Percentiles rank a stretch among this genome's conserved stretches.
Evolutionary conservation across 2,329 filamentous ascomycete species (phyloP).

Genomic region (Cercospora sp.): DNA sequence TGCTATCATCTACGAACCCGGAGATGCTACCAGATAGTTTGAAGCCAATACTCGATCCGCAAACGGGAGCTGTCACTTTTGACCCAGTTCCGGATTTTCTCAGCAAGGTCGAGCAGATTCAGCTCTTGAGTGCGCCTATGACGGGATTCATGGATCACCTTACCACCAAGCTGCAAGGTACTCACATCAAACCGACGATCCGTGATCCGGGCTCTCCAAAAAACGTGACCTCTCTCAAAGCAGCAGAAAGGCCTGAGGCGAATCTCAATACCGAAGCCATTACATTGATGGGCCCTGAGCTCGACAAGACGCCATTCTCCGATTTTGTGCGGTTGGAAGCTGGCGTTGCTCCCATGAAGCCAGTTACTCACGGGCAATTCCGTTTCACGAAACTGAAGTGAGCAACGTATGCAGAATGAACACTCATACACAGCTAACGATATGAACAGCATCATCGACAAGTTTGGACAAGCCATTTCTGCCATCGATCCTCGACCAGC

Average conservation of each 20-base stretch:
- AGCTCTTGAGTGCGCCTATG: neutral
- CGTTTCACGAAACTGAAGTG: constrained; percentile 45
- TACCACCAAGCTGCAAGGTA: constrained; percentile 5
- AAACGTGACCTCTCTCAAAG: neutral
- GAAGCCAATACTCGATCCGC: neutral
- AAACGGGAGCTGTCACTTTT: neutral
- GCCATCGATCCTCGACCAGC: neutral
- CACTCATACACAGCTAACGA: neutral
- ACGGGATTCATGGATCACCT: neutral
- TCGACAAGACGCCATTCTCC: constrained; percentile 7
- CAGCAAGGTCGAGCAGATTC: neutral
- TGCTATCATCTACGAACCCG: neutral
- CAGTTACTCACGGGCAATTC: constrained; percentile 53
- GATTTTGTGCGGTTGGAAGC: constrained; percentile 1
- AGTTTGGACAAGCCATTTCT: neutral
- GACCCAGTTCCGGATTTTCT: neutral
- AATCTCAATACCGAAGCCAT: constrained; percentile 2
- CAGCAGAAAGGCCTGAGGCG: neutral
- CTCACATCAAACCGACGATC: constrained; percentile 12
- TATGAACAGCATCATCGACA: neutral
- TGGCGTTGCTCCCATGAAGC: constrained; percentile 44
- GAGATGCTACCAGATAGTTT: neutral
- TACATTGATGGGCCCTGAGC: constrained; percentile 7
- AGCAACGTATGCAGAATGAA: neutral
- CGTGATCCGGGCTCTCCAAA: neutral